A percentile compares a stretch with the other conserved stretches of the same genome.
Evolutionary conservation across 371 early-diverging fungal species (phyloP).

Genomic region (Coemansia sp.): DNA sequence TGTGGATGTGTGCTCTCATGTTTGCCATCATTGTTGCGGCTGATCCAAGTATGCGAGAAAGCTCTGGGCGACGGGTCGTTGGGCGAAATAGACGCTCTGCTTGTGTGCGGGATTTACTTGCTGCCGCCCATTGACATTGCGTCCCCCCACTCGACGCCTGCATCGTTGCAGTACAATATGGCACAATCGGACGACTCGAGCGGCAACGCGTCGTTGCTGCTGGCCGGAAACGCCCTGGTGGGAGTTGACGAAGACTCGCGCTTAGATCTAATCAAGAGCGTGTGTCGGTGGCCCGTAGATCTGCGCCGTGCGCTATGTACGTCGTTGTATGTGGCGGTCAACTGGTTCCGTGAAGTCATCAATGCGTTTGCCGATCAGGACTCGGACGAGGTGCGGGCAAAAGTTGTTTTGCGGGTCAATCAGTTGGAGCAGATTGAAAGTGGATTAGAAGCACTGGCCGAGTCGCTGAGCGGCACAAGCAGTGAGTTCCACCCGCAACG

Average conservation of each 20-base stretch:
- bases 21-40: slow-evolving; percentile 67
- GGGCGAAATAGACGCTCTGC: slow-evolving; percentile 68
- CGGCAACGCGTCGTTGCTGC: slow-evolving; percentile 8
- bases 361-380: slow-evolving; percentile 63
- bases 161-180: not conserved
- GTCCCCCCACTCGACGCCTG: not conserved
- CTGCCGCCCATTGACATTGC: slow-evolving; percentile 18
- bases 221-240: slow-evolving; percentile 18
- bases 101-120: slow-evolving; percentile 59
- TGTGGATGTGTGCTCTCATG: slow-evolving; percentile 54
- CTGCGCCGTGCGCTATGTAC: slow-evolving; percentile 26
- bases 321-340: slow-evolving; percentile 33
- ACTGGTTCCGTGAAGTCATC: slow-evolving; percentile 70
- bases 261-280: slow-evolving; percentile 6
- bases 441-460: slow-evolving; percentile 16
- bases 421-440: slow-evolving; percentile 29
- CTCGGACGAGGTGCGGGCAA: slow-evolving; percentile 37
- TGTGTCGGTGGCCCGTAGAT: slow-evolving; percentile 18
- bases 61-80: slow-evolving; percentile 57
- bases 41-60: slow-evolving; percentile 73
- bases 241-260: slow-evolving; percentile 22
- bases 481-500: slow-evolving; percentile 24
- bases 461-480: slow-evolving; percentile 17
- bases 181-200: not conserved
- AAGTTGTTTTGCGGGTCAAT: slow-evolving; percentile 35